Evolutionary conservation across 2,329 filamentous ascomycete species (phyloP).

Genomic region (Cordyceps sp.): DNA sequence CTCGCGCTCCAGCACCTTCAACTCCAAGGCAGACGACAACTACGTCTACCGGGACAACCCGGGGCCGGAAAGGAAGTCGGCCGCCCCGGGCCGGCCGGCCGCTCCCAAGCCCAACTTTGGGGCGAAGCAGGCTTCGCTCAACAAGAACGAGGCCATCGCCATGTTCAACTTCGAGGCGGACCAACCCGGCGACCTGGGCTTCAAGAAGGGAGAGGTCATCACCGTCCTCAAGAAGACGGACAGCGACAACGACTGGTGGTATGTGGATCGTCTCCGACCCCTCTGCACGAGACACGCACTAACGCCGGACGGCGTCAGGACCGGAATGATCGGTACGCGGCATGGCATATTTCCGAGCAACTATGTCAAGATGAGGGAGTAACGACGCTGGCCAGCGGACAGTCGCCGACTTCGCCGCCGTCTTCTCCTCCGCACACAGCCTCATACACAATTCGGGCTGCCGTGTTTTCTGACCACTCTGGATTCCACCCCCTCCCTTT

Average conservation of each 20-base stretch:
- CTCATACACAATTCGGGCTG: too few relatives aligned
- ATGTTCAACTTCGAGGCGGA: slow-evolving; percentile 91
- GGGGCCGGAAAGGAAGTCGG: slow-evolving; percentile 23
- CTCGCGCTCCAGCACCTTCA: slow-evolving; percentile 34
- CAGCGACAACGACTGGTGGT: slow-evolving; percentile 91
- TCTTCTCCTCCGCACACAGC: too few relatives aligned
- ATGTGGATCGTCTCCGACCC: slow-evolving; percentile 18
- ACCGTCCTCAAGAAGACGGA: slow-evolving; percentile 91
- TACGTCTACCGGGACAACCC: slow-evolving; percentile 36
- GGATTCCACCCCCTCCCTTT: too few relatives aligned
- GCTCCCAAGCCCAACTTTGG: slow-evolving; percentile 80
- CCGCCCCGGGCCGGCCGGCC: slow-evolving; percentile 56
- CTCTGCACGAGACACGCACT: background rate
- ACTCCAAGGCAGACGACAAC: slow-evolving; percentile 25
- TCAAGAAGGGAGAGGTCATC: slow-evolving; percentile 95
- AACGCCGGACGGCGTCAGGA: slow-evolving; percentile 33
- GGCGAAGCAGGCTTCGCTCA: slow-evolving; percentile 35
- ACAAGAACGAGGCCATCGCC: slow-evolving; percentile 71
- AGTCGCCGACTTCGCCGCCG: too few relatives aligned
- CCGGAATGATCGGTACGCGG: slow-evolving; percentile 67
- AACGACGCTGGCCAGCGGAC: background rate
- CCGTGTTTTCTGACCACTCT: too few relatives aligned
- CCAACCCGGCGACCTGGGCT: slow-evolving; percentile 79
- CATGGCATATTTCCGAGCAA: slow-evolving; percentile 90
- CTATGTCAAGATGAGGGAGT: slow-evolving; percentile 51